Percentiles rank a stretch among this genome's conserved stretches.
Evolutionary conservation across 1,139 yeast genomes (phyloP).

Genomic region (Candida sp.): DNA sequence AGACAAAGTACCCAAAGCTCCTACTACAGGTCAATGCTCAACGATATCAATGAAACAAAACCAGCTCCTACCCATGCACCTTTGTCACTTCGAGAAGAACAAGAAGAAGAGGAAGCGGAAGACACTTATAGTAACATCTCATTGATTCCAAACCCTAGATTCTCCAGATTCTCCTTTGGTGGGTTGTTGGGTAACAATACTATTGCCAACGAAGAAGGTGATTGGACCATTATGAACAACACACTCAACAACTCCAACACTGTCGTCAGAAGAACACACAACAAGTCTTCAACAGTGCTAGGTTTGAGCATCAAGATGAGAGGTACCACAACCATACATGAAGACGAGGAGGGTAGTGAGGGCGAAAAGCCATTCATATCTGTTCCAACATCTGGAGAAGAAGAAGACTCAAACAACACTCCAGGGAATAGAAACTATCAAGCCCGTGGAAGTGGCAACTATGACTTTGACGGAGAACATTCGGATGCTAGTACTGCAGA

Average conservation of each 20-base stretch:
- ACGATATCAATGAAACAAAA: slow-evolving; percentile 27
- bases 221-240: slow-evolving; percentile 29
- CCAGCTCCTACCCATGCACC: slow-evolving; percentile 6
- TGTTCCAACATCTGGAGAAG: slow-evolving; percentile 15
- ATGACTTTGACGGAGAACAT: slow-evolving; percentile 22
- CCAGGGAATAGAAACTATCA: slow-evolving; percentile 17
- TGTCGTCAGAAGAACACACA: slow-evolving; percentile 26
- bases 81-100: slow-evolving; percentile 1
- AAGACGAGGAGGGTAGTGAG: slow-evolving; percentile 14
- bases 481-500: slow-evolving; percentile 29
- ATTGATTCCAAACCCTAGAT: slow-evolving; percentile 49
- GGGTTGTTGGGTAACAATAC: slow-evolving; percentile 31
- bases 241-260: slow-evolving; percentile 31
- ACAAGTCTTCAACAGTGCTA: slow-evolving; percentile 18
- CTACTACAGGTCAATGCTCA: slow-evolving; percentile 27
- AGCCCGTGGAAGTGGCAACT: slow-evolving; percentile 20
- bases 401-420: slow-evolving; percentile 20
- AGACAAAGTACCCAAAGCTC: slow-evolving; percentile 13
- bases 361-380: slow-evolving; percentile 3
- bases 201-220: slow-evolving; percentile 30
- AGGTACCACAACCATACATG: slow-evolving; percentile 10
- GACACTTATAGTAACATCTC: slow-evolving; percentile 6
- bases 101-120: slow-evolving; percentile 6
- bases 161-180: slow-evolving; percentile 48
- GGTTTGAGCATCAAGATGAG: slow-evolving; percentile 36